phyloP scores from a whole-genome alignment of 2,329 filamentous ascomycete species.

The Botrytis squamosa region DNA sequence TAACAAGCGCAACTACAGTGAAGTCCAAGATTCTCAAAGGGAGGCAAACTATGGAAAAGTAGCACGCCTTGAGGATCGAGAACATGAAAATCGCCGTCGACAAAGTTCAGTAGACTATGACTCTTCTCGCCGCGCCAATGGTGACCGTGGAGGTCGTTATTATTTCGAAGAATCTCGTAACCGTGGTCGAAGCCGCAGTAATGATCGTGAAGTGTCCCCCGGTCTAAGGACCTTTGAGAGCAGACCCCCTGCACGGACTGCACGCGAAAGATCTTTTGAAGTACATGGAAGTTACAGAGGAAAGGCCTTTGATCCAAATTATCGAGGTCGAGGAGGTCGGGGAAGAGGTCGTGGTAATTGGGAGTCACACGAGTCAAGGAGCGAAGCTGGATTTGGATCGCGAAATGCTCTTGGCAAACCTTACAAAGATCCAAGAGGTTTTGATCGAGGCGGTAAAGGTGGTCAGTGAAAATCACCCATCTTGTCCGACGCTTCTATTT shows the following conservation, averaged over 20 bases:
- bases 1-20: slow-evolving; percentile 37
- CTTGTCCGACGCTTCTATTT: slow-evolving; percentile 20
- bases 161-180: slow-evolving; percentile 28
- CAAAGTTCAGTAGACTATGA: slow-evolving; percentile 31
- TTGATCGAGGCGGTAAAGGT: slow-evolving; percentile 37
- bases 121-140: slow-evolving; percentile 25
- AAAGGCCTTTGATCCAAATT: slow-evolving; percentile 36
- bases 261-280: slow-evolving; percentile 29
- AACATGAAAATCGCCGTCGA: slow-evolving; percentile 26
- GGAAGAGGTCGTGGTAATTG: slow-evolving; percentile 32
- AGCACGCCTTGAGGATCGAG: slow-evolving; percentile 33
- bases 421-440: slow-evolving; percentile 32
- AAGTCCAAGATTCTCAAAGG: slow-evolving; percentile 30
- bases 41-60: slow-evolving; percentile 28
- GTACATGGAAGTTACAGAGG: slow-evolving; percentile 33
- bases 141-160: slow-evolving; percentile 29
- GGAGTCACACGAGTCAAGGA: slow-evolving; percentile 26
- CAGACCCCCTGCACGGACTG: slow-evolving; percentile 29
- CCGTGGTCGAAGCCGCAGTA: slow-evolving; percentile 29
- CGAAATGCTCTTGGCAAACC: slow-evolving; percentile 33
- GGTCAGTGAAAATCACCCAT: slow-evolving; percentile 35
- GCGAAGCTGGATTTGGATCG: slow-evolving; percentile 27
- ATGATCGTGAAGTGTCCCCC: slow-evolving; percentile 35
- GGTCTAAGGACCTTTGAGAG: slow-evolving; percentile 29
- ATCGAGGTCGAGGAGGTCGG: slow-evolving; percentile 34